Evolutionary conservation across 805 yeast genomes (phyloP).

Genomic region (Myxozyma neotropica): DNA sequence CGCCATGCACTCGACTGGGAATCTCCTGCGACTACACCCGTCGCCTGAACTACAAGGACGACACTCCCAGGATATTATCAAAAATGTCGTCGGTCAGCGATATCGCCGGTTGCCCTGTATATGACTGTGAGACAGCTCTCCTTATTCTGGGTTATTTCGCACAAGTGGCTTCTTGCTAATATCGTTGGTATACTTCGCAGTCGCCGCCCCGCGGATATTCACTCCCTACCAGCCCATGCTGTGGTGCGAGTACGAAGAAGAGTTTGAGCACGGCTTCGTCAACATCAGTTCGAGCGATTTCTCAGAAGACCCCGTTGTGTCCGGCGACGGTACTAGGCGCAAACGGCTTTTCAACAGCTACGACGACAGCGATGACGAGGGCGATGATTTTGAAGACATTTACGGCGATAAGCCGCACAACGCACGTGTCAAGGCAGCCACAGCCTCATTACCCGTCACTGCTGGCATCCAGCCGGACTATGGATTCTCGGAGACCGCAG

Average conservation of each 20-base stretch:
- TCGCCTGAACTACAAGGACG: constrained; percentile 29
- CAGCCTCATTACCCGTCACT: background rate
- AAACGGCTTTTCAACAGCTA: background rate
- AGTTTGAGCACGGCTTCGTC: constrained; percentile 27
- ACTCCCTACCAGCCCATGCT: constrained; percentile 19
- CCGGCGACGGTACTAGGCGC: background rate
- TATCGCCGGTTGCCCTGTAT: constrained; percentile 29
- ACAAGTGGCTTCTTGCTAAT: too few relatives aligned
- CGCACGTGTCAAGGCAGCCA: background rate
- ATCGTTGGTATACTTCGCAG: too few relatives aligned
- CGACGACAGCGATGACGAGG: constrained; percentile 10
- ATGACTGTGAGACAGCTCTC: constrained; percentile 19
- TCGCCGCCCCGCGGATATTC: constrained; percentile 18
- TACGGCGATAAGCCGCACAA: background rate
- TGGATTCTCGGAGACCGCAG: too few relatives aligned
- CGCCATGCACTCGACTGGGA: constrained; percentile 27
- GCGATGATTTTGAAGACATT: background rate
- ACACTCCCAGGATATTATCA: constrained; percentile 23
- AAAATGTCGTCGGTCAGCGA: constrained; percentile 24
- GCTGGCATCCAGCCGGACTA: too few relatives aligned
- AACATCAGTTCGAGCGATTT: constrained; percentile 8
- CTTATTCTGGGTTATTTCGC: background rate
- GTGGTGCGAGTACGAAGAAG: constrained; percentile 19
- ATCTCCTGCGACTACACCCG: constrained; percentile 27
- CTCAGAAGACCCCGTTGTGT: background rate